These are phyloP conservation scores for Wickerhamiella qilinensis DNA, from an alignment of 805 yeast genomes.

Conservation along the genomic window DNA sequence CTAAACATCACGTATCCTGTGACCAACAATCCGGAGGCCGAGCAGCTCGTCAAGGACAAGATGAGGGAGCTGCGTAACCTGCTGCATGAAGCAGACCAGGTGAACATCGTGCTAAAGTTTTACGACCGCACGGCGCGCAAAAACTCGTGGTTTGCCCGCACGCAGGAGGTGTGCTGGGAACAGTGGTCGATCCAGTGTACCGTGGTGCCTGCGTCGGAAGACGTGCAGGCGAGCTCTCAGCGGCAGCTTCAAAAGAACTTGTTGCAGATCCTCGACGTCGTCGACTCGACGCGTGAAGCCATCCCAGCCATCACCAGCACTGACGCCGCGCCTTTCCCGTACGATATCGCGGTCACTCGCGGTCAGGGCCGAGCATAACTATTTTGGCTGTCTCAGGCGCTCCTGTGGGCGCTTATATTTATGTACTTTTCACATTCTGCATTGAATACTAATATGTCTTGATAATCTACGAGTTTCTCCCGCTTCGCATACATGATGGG, in stretches of 20 bases:
- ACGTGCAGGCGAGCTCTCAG: conserved; percentile 12
- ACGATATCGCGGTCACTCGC: conserved; percentile 22
- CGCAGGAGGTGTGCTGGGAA: conserved; percentile 48
- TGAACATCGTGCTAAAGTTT: conserved; percentile 18
- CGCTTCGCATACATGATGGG: too few species aligned
- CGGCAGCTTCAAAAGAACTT: conserved; percentile 28
- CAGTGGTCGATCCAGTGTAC: conserved; percentile 44
- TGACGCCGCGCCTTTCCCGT: conserved; percentile 52
- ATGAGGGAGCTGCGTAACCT: conserved; percentile 5
- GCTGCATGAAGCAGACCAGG: conserved; percentile 8
- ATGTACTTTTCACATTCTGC: neutral
- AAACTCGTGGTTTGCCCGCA: conserved; percentile 39
- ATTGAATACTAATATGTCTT: too few species aligned
- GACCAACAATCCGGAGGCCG: conserved; percentile 10
- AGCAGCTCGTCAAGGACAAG: conserved; percentile 9
- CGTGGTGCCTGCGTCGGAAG: conserved; percentile 24
- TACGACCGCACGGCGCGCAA: conserved; percentile 25
- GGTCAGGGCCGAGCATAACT: too few species aligned
- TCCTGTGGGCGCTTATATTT: neutral
- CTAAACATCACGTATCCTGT: conserved; percentile 35
- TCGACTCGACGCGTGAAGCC: conserved; percentile 42
- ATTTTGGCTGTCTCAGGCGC: neutral
- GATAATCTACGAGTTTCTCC: too few species aligned
- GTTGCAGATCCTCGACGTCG: conserved; percentile 32
- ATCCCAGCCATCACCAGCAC: conserved; percentile 60